Percentiles rank a stretch among this genome's conserved stretches.
These are phyloP conservation scores for Peziza echinospora DNA, from an alignment of 495 filamentous ascomycete genomes.

Conservation along the genomic window DNA sequence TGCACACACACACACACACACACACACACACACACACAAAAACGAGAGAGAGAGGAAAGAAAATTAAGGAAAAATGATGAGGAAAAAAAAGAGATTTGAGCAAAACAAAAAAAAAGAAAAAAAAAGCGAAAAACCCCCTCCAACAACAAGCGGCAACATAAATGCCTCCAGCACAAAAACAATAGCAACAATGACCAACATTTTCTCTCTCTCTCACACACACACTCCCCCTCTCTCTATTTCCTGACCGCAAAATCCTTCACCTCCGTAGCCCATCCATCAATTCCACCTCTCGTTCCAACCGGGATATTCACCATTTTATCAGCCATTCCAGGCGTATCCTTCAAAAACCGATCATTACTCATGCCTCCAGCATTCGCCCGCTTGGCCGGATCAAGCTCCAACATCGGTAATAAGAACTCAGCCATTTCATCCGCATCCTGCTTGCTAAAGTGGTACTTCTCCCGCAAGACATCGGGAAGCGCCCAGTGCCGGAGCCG, in stretches of 20 bases:
- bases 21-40: too few relatives aligned
- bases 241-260: not conserved
- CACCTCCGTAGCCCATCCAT: constrained; percentile 81
- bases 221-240: too few relatives aligned
- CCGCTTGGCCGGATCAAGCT: constrained; percentile 61
- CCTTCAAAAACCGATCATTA: constrained; percentile 54
- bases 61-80: too few relatives aligned
- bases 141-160: too few relatives aligned
- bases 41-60: too few relatives aligned
- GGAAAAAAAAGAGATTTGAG: too few relatives aligned
- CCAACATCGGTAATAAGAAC: constrained; percentile 83
- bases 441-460: constrained; percentile 77
- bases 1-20: too few relatives aligned
- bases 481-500: constrained; percentile 90
- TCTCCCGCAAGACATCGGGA: constrained; percentile 80
- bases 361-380: constrained; percentile 96
- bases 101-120: too few relatives aligned
- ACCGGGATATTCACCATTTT: constrained; percentile 47
- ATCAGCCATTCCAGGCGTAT: constrained; percentile 69
- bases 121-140: too few relatives aligned
- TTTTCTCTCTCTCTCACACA: too few relatives aligned
- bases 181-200: too few relatives aligned
- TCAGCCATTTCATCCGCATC: constrained; percentile 59
- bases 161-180: too few relatives aligned
- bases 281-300: constrained; percentile 75